phyloP scores from a whole-genome alignment of 768 basidiomycete genomes.

The Leucocoprinus birnbaumii region DNA sequence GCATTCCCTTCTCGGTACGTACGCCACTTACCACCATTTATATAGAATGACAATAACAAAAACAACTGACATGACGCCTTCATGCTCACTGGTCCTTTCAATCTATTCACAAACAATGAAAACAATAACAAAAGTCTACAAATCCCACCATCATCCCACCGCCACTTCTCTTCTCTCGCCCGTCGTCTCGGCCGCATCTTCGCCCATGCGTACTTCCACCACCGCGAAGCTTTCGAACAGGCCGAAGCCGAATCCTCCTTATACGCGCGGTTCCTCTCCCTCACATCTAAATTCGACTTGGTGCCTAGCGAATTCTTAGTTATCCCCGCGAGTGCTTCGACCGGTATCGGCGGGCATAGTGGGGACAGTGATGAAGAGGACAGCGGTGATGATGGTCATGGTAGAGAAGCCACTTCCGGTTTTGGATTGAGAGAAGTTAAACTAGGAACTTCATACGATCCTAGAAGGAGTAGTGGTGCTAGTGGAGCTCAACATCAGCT shows the following conservation, averaged over 20 bases:
- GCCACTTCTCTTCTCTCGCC: conserved; percentile 89
- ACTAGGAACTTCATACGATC: conserved; percentile 9
- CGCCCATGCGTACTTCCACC: conserved; percentile 94
- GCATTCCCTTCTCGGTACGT: conserved; percentile 88
- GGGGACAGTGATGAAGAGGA: conserved; percentile 19
- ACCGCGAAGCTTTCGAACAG: conserved; percentile 87
- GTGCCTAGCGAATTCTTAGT: conserved; percentile 84
- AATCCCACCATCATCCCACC: conserved; percentile 75
- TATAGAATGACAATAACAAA: neutral
- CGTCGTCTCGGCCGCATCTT: conserved; percentile 93
- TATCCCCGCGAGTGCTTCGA: conserved; percentile 44
- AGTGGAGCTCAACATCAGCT: conserved; percentile 2
- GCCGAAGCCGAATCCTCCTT: conserved; percentile 89
- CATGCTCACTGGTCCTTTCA: no score
- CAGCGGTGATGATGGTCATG: conserved; percentile 21
- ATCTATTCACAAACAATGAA: conserved; percentile 5
- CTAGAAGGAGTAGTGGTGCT: neutral
- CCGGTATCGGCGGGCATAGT: neutral
- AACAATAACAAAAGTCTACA: conserved; percentile 53
- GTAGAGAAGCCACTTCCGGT: conserved; percentile 20
- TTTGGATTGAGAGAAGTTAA: conserved; percentile 4
- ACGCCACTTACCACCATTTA: neutral
- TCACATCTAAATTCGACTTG: conserved; percentile 76
- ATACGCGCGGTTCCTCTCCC: conserved; percentile 85
- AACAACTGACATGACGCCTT: neutral